These are phyloP conservation scores for Corymbia citriodora DNA, from an alignment of 441 rosid genomes.

Conservation along the genomic window DNA sequence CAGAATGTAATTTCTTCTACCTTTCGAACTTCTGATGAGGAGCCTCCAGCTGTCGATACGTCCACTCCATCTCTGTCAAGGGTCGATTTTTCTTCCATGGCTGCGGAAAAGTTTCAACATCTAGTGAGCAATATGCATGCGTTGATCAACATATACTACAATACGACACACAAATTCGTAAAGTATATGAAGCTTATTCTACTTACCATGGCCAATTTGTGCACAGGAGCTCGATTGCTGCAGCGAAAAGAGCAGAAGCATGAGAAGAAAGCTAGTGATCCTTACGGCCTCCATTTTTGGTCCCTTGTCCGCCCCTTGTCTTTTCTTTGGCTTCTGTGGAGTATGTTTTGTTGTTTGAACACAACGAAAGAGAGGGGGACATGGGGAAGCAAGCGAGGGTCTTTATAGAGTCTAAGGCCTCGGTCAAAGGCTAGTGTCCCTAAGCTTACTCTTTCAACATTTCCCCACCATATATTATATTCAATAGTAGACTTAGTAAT, in stretches of 20 bases:
- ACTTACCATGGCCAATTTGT: slow-evolving; percentile 16
- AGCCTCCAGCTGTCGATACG: background rate
- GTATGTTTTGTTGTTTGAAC: slow-evolving; percentile 1
- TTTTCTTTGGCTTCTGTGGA: slow-evolving; percentile 8
- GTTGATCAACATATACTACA: background rate
- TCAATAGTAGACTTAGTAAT: slow-evolving; percentile 1
- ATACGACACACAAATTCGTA: no score
- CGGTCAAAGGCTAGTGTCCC: slow-evolving; percentile 32
- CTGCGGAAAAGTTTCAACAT: background rate
- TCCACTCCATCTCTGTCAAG: background rate
- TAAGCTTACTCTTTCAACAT: background rate
- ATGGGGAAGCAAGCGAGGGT: slow-evolving; percentile 3
- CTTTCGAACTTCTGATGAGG: background rate
- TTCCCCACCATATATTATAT: background rate
- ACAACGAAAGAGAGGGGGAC: slow-evolving; percentile 17
- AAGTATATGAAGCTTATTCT: background rate
- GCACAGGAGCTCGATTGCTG: background rate
- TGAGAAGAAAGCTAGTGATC: slow-evolving; percentile 5
- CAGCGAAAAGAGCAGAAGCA: slow-evolving; percentile 16
- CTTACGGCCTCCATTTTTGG: slow-evolving; percentile 14
- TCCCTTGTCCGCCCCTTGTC: background rate
- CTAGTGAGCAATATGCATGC: background rate
- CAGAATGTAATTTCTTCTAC: background rate
- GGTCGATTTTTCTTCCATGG: background rate
- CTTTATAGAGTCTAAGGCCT: slow-evolving; percentile 26